Conservation (phyloP, 805 yeast genomes). For the Priceomyces medius region DNA sequence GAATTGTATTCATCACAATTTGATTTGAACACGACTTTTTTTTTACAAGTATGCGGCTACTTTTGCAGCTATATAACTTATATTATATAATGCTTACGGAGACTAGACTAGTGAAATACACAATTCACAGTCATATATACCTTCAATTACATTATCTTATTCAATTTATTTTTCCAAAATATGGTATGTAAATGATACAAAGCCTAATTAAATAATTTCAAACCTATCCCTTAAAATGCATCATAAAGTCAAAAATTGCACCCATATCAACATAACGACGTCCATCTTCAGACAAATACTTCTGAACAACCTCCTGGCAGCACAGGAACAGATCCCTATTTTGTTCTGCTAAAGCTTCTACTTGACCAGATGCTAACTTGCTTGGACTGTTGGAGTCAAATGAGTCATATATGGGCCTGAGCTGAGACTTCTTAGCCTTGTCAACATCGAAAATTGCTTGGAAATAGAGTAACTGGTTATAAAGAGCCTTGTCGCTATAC, state of each 20-base stretch:
- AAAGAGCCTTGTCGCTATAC: slow-evolving; percentile 76
- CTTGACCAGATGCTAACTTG: slow-evolving; percentile 48
- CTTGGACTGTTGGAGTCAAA: slow-evolving; percentile 24
- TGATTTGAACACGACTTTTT: background rate
- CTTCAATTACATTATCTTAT: no score
- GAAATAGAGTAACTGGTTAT: slow-evolving; percentile 81
- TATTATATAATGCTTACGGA: no score
- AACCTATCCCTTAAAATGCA: slow-evolving; percentile 2
- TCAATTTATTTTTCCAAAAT: no score
- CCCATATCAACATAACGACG: slow-evolving; percentile 87
- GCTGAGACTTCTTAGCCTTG: slow-evolving; percentile 61
- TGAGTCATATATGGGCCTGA: slow-evolving; percentile 53
- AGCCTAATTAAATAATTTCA: no score
- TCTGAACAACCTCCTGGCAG: slow-evolving; percentile 59
- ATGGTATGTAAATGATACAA: no score
- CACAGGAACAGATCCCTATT: slow-evolving; percentile 60
- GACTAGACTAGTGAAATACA: no score
- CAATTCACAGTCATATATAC: no score
- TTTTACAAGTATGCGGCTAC: background rate
- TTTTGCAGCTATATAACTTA: background rate
- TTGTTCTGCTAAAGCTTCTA: slow-evolving; percentile 76
- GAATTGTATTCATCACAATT: background rate
- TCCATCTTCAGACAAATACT: slow-evolving; percentile 78
- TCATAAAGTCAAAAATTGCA: slow-evolving; percentile 67
- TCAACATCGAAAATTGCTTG: slow-evolving; percentile 79